Base-by-base conservation (phyloP, 495 filamentous ascomycete species). In the Daldinia caldariorum region DNA sequence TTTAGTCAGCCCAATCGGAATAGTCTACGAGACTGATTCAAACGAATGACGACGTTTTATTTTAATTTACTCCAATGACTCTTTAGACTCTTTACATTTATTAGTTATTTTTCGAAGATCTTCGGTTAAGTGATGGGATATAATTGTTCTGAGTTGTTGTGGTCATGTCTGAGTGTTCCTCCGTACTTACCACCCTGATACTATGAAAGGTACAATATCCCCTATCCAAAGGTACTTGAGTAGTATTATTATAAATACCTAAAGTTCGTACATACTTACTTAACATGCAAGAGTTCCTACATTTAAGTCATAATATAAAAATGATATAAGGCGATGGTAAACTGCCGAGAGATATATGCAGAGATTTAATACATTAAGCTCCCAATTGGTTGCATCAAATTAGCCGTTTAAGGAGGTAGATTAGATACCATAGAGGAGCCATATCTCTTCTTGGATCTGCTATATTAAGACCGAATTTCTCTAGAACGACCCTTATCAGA, bases 341-440 rank as follows among this genome's bases (percentile, higher is more conserved):
- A 68, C 65, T 62, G 65, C 65, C 65, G 65, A 50, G 13, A 13
- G 18, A 61, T 12, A n/a, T 49, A 61, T 29, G 38, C 7, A 18
- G 43, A 18, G 12, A 26, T 55, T 22, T 51, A n/a, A n/a, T n/a
- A 29, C 26, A 22, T 29, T n/a, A 7, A 10, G 18, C 9, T 38
- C 29, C 58, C 55, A n/a, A 67, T 67, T 61, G 65, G 57, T 12
- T 20, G 39, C 4, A 14, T 34, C 8, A 18, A 35, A 61, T 67
- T 67, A 67, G 50, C 65, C 61, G 53, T 41, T n/a, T 14, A 18
- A 64, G 61, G 53, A 22, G 43, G 18, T 4, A 47, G 3, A 47
- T 47, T 47, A 26, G 26, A 3, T 26, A 16, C 43, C 14, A 47
- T 1, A 10, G 43, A 58, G 35, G 47, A 47, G 47, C 55, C 26